A percentile compares a stretch with the other conserved stretches of the same genome.
phyloP scores from a whole-genome alignment of 1,139 yeast genomes.

The Lodderomyces jiufengensis region DNA sequence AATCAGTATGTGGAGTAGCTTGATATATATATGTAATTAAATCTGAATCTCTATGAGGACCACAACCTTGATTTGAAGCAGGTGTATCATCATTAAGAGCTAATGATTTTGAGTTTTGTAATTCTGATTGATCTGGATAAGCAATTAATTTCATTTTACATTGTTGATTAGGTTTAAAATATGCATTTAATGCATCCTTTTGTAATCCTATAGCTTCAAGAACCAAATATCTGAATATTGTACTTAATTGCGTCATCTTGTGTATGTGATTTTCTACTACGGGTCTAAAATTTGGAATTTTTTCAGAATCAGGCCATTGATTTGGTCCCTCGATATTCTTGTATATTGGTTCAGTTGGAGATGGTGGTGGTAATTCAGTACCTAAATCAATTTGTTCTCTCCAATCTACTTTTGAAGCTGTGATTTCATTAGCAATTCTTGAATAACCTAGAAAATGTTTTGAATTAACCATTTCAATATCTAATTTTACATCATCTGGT shows the following conservation, averaged over 20 bases:
- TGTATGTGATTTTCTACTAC: constrained; percentile 43
- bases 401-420: constrained; percentile 58
- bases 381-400: constrained; percentile 69
- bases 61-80: constrained; percentile 57
- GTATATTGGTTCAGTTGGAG: constrained; percentile 46
- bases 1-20: constrained; percentile 44
- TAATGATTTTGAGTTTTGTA: constrained; percentile 24
- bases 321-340: constrained; percentile 64
- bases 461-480: constrained; percentile 57
- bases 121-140: constrained; percentile 41
- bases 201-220: constrained; percentile 55
- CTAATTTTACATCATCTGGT: constrained; percentile 49
- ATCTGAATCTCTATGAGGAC: constrained; percentile 72
- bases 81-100: constrained; percentile 42
- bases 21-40: constrained; percentile 59
- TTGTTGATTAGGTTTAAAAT: constrained; percentile 51
- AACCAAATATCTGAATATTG: constrained; percentile 42
- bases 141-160: constrained; percentile 53
- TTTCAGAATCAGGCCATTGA: constrained; percentile 49
- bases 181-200: constrained; percentile 41
- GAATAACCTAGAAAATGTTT: constrained; percentile 70
- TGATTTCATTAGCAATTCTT: constrained; percentile 61
- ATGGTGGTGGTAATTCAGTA: constrained; percentile 53
- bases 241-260: constrained; percentile 46
- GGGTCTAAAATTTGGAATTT: constrained; percentile 50